phyloP scores from a whole-genome alignment of 257 asterid genomes.

The Verbena officinalis region DNA sequence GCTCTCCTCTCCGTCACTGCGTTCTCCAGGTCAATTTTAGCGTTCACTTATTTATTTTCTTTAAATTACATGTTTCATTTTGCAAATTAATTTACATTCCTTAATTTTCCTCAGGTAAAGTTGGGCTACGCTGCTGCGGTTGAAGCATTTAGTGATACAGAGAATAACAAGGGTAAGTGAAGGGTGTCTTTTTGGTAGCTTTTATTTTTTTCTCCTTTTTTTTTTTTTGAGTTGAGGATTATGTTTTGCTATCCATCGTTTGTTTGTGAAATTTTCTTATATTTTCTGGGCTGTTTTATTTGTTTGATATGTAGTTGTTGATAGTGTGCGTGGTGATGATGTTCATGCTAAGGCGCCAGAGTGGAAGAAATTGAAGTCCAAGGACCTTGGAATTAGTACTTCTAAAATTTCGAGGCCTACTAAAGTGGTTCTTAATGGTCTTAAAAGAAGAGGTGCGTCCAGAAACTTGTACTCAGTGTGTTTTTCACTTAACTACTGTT shows the following conservation, averaged over 20 bases:
- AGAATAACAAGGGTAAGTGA: constrained; percentile 46
- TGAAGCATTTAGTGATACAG: constrained; percentile 63
- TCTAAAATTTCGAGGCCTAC: constrained; percentile 73
- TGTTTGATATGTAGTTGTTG: constrained; percentile 32
- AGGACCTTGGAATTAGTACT: constrained; percentile 73
- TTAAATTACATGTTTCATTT: not conserved
- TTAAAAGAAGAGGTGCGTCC: constrained; percentile 60
- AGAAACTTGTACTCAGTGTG: not conserved
- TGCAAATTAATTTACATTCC: constrained; percentile 1
- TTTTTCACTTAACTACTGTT: not conserved
- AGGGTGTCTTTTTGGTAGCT: too few species aligned
- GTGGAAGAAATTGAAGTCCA: constrained; percentile 74
- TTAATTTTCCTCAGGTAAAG: constrained; percentile 38
- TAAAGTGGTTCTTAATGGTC: constrained; percentile 73
- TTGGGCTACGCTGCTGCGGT: constrained; percentile 52
- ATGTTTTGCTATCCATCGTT: not conserved
- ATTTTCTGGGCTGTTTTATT: not conserved
- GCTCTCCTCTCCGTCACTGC: constrained; percentile 44
- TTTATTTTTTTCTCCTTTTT: not conserved
- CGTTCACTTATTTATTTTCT: not conserved
- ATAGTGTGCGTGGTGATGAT: constrained; percentile 30
- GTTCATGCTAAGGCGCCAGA: constrained; percentile 30
- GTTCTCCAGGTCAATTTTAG: constrained; percentile 39
- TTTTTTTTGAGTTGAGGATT: not conserved
- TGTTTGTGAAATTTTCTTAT: not conserved